Base-by-base conservation (phyloP, 2,329 filamentous ascomycete genomes). In the Fusarium praegraminearum region DNA sequence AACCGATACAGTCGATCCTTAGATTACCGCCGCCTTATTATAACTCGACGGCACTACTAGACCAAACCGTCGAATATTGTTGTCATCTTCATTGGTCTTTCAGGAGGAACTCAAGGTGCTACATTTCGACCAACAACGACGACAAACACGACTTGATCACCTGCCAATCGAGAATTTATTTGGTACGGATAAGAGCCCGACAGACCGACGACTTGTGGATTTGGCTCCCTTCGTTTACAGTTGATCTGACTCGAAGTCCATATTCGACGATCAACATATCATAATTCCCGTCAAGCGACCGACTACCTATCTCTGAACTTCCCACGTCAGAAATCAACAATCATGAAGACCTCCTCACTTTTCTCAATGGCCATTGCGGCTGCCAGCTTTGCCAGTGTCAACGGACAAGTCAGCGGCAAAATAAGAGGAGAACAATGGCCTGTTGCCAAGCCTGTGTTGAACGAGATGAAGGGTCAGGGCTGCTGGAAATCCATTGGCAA, bases 401-500 rank as follows among this genome's bases (percentile, higher is more conserved):
- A 38, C 24, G 49, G 49, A n/a, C 49, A 51, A 15, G 49, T 51
- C 24, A 51, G 49, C 10, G 54, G 33, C 22, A 36, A 50, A 10
- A 57, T 50, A 20, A 57, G 10, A 13, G 54, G 44, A 20, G 53
- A 40, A 2, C 80, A 87, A 69, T 71, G 70, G 35, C 80, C 85
- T 10, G 76, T 80, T 1, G 54, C 71, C n/a, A 52, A 72, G 2
- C 83, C 86, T 1, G 69, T 75, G 6, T 67, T 76, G 7, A 78
- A 79, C n/a, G 73, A 78, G 11, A 70, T 78, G 44, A 83, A 81
- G 3, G 80, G 83, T 2, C 84, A 87, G 24, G 87, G 87, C 20
- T 89, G 87, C 75, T 89, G 79, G 76, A 79, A 76, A 6, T 82
- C 81, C 0, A 64, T 74, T 1, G 84, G 83, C 60, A 80, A 83